phyloP scores from a whole-genome alignment of 73 alveolate species.

The Paramecium tetraurelia region DNA sequence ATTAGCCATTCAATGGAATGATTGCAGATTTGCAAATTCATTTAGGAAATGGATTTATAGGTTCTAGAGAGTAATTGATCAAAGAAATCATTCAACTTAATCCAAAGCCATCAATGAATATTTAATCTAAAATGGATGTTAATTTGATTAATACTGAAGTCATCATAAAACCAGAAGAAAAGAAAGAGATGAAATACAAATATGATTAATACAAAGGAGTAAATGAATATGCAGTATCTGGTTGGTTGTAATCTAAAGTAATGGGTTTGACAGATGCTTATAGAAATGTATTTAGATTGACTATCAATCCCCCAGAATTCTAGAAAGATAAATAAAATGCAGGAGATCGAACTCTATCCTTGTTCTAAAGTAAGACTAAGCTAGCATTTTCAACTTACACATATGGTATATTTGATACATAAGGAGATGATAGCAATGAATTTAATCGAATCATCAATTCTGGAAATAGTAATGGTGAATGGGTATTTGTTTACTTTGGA shows the following conservation, averaged over 20 bases:
- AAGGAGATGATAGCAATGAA: slow-evolving; percentile 17
- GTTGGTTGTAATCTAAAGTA: slow-evolving; percentile 2
- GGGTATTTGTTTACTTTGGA: slow-evolving; percentile 47
- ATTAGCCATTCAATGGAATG: slow-evolving; percentile 31
- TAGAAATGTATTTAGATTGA: background rate
- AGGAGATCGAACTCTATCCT: slow-evolving; percentile 33
- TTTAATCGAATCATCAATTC: background rate
- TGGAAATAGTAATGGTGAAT: background rate
- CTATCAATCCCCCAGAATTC: background rate
- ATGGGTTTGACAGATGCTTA: background rate
- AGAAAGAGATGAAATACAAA: background rate
- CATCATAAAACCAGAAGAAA: background rate
- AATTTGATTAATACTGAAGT: background rate
- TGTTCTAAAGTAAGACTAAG: background rate
- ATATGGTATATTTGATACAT: background rate
- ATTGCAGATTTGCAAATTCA: background rate
- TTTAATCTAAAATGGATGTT: background rate
- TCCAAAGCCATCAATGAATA: background rate
- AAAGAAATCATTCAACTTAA: background rate
- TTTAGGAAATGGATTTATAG: slow-evolving; percentile 35
- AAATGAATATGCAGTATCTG: slow-evolving; percentile 37
- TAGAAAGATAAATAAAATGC: slow-evolving; percentile 8
- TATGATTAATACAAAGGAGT: slow-evolving; percentile 19
- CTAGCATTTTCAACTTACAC: slow-evolving; percentile 3
- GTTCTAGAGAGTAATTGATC: slow-evolving; percentile 8